Evolutionary conservation across 2,329 filamentous ascomycete species (phyloP), one percentile per base, ranked within the genome.

Genomic region (Colletotrichum limetticola): DNA sequence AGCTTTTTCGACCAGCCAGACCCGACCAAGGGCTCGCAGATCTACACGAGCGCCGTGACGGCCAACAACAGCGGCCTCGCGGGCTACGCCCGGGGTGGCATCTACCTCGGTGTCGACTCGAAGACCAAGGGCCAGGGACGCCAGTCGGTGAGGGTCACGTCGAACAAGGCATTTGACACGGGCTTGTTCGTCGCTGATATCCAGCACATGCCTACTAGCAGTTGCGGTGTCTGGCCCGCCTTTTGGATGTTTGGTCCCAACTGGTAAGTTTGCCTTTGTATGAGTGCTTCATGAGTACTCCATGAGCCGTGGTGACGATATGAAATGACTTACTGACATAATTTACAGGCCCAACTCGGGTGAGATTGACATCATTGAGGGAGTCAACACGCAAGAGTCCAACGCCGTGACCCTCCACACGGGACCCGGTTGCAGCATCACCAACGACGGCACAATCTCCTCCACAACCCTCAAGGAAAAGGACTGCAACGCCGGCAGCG

Each of bases 351-450:
- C 94, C 1, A 80, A 80, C 55, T 85, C 86, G 8, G 93, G 93
- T 59, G 94, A 95, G 83, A 93, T 96, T 77, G 94, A 96, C 80
- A 93, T 95, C 77, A 90, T 95, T 76, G 94, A 95, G 83, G 93
- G 93, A 49, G 92, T 95, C 76, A 94, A 94, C 83, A 83, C 85
- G 26, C 87, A 91, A 74, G 79, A 83, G 3, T 82, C 85, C 71
- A 90, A 93, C 80, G 82, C 86, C 58, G 86, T 95, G 82, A 92
- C 93, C 42, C 86, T 97, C 19, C 92, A 94, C 85, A 94, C 93
- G 1, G 82, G 82, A 11, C 75, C 85, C 4, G 89, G 89, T 59
- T 95, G 93, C 84, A 81, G 80, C 30, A 87, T 94, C 78, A 79
- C 80, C 75, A 86, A 85, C 78, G 79, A 81, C 4, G 89, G 87